Conservation (phyloP, 1,284 basidiomycete genomes). For the Takashimella koratensis region DNA sequence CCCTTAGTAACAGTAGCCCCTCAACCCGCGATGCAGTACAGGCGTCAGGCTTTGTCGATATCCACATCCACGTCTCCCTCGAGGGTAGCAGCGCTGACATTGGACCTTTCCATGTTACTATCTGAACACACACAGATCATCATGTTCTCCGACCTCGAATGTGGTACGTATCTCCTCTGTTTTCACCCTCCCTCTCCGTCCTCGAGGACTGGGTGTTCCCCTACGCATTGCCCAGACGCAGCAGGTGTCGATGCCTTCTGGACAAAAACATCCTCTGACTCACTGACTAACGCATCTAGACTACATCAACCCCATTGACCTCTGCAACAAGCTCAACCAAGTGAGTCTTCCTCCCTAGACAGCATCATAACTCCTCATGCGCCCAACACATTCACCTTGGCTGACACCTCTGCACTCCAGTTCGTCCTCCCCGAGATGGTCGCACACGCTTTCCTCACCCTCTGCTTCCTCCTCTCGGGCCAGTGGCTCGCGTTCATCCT, state of each 20-base stretch:
- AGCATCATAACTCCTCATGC: background rate
- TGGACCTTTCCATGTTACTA: background rate
- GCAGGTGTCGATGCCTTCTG: too few species aligned
- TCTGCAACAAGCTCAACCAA: conserved; percentile 99
- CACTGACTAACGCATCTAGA: too few species aligned
- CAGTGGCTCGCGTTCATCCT: conserved; percentile 94
- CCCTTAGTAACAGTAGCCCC: too few species aligned
- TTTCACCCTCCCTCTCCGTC: too few species aligned
- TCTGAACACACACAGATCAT: conserved; percentile 67
- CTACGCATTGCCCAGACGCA: too few species aligned
- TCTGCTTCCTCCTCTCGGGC: conserved; percentile 84
- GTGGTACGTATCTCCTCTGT: conserved; percentile 53
- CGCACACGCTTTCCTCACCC: conserved; percentile 84
- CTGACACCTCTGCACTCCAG: conserved; percentile 51
- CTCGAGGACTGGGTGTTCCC: too few species aligned
- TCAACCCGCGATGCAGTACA: too few species aligned
- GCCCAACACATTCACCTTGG: background rate
- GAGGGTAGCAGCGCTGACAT: too few species aligned
- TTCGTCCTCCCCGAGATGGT: conserved; percentile 97
- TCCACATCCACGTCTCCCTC: too few species aligned
- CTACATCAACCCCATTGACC: conserved; percentile 99
- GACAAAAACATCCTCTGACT: too few species aligned
- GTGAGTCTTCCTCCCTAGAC: too few species aligned
- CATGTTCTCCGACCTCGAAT: conserved; percentile 98
- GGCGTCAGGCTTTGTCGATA: too few species aligned